Evolutionary conservation across 192 early-diverging fungal genomes (phyloP), one percentile per base, ranked within the genome.

Genomic region (Chytriomyces sp.): DNA sequence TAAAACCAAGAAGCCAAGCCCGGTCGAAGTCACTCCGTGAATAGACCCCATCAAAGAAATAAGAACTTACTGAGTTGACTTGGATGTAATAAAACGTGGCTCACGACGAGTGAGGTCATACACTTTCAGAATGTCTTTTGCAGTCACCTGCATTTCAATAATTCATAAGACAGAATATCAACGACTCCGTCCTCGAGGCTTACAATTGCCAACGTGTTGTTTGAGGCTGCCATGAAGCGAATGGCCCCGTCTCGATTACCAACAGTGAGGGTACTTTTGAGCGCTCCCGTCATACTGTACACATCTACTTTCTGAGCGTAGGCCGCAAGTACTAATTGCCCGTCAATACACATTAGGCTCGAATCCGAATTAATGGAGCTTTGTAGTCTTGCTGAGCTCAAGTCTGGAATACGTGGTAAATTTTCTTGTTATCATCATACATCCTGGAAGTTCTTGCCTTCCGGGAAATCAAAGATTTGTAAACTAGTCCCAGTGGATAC

Each of bases 381-480:
- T 32, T 70, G 74, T 38, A 57, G 44, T 37, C 66, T 55, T 28
- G 66, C 66, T 25, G 66, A 68, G 22, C 52, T 68, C 53, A 68
- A 56, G 44, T 49, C 44, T 49, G 44, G 17, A 7, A 49, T 2
- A 22, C 22, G 14, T 1, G 44, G 0, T 49, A 49, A 22, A 44
- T 3, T n/a, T n/a, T n/a, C n/a, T n/a, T 22, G 2, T 49, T 2
- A 49, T 22, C 14, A 49, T 0, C 44, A 49, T 14, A 2, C 2
- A 49, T 49, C 14, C 22, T 49, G 2, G 44, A 53, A 72, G 57
- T 31, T 39, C 36, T 10, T 4, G 78, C 80, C 69, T 39, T 81
- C 80, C 4, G 71, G 65, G 58, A 75, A 78, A 34, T 75, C 75
- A 34, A 72, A 72, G n/a, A 82, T 54, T 59, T 84, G 77, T 2